phyloP scores from a whole-genome alignment of 169 alveolate species.

The Perkinsus marinus region DNA sequence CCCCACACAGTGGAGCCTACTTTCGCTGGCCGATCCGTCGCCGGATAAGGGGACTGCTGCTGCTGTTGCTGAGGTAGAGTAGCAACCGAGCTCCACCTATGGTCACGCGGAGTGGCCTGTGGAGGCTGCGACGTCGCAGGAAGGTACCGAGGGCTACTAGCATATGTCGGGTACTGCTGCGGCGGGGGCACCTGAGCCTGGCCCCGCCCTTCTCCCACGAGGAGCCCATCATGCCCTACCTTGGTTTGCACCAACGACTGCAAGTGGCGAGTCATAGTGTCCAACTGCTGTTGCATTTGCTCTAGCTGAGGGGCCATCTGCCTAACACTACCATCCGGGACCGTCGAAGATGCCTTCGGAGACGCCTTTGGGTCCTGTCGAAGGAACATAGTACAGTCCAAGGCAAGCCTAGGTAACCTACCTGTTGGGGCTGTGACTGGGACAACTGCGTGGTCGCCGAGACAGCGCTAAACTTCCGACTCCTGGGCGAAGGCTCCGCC shows the following conservation, averaged over 20 bases:
- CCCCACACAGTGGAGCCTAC: background rate
- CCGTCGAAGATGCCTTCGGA: background rate
- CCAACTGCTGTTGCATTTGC: background rate
- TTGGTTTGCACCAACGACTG: background rate
- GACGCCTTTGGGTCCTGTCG: too few species aligned
- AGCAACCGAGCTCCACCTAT: background rate
- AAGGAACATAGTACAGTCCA: too few species aligned
- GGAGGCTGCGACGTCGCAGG: background rate
- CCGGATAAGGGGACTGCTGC: background rate
- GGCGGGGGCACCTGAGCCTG: background rate
- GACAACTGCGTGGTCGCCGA: background rate
- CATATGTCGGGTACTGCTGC: background rate
- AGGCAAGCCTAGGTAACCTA: too few species aligned
- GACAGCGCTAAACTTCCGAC: background rate
- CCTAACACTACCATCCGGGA: background rate
- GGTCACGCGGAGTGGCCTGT: background rate
- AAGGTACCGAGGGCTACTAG: background rate
- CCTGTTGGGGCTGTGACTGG: background rate
- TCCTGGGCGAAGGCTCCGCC: background rate
- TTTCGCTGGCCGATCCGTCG: background rate
- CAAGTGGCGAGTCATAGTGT: background rate
- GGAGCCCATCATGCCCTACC: background rate
- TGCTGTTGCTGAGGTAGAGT: background rate
- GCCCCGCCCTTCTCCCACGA: background rate
- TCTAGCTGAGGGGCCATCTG: background rate